Evolutionary conservation across 345 rosid genomes (phyloP).

Genomic region (Kandelia obovata): DNA sequence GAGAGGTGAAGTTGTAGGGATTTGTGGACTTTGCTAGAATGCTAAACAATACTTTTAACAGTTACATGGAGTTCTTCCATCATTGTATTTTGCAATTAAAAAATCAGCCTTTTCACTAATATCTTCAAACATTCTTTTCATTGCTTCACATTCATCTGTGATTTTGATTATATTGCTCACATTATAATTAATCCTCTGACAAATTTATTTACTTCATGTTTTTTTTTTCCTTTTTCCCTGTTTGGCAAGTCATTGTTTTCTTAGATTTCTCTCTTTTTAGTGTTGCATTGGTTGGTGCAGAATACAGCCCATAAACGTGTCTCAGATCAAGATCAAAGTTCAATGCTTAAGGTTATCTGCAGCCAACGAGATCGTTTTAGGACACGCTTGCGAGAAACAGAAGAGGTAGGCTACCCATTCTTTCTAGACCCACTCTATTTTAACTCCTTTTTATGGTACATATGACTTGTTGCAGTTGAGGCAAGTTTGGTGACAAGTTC

Average conservation of each 20-base stretch:
- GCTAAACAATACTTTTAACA: too few species aligned
- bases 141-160: too few species aligned
- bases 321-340: slow-evolving; percentile 86
- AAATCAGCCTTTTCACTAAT: too few species aligned
- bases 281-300: slow-evolving; percentile 35
- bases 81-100: too few species aligned
- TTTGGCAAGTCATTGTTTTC: neutral
- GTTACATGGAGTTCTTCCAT: too few species aligned
- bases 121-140: too few species aligned
- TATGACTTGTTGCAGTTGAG: slow-evolving; percentile 1
- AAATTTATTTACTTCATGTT: too few species aligned
- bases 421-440: neutral
- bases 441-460: slow-evolving; percentile 1
- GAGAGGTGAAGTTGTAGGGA: too few species aligned
- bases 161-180: slow-evolving; percentile 8
- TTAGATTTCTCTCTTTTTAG: neutral
- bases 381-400: slow-evolving; percentile 74
- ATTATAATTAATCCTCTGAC: too few species aligned
- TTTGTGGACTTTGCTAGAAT: too few species aligned
- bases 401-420: slow-evolving; percentile 53
- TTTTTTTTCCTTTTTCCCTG: too few species aligned
- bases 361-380: slow-evolving; percentile 92
- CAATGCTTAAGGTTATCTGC: slow-evolving; percentile 97
- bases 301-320: slow-evolving; percentile 62
- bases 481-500: neutral